phyloP scores from a whole-genome alignment of 805 yeast species.

The Teunomyces lycoperdinae region DNA sequence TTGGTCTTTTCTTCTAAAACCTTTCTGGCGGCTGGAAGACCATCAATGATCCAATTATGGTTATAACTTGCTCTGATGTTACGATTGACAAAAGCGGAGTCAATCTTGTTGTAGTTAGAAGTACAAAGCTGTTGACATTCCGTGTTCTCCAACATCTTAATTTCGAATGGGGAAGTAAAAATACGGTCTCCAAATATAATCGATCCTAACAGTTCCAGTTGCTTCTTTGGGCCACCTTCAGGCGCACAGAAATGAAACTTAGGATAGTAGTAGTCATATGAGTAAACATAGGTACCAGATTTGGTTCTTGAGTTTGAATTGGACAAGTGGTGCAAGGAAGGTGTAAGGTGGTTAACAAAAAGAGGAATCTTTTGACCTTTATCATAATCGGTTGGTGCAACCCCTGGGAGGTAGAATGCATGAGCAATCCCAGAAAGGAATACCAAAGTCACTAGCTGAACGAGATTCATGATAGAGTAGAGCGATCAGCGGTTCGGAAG shows the following conservation, averaged over 20 bases:
- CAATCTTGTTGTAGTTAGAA: slow-evolving; percentile 56
- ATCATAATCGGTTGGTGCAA: slow-evolving; percentile 87
- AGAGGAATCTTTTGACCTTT: slow-evolving; percentile 72
- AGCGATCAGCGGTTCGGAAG: slow-evolving; percentile 9
- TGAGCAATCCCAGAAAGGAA: slow-evolving; percentile 16
- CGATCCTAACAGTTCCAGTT: slow-evolving; percentile 88
- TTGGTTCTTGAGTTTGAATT: slow-evolving; percentile 26
- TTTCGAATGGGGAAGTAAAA: slow-evolving; percentile 83
- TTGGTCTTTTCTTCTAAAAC: slow-evolving; percentile 57
- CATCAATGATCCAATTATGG: slow-evolving; percentile 93
- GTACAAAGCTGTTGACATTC: slow-evolving; percentile 69
- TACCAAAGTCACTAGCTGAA: slow-evolving; percentile 1
- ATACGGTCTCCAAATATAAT: slow-evolving; percentile 94
- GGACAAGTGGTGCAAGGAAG: slow-evolving; percentile 49
- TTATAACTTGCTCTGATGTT: slow-evolving; percentile 79
- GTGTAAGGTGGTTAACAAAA: slow-evolving; percentile 87
- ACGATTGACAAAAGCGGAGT: slow-evolving; percentile 72
- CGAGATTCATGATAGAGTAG: slow-evolving; percentile 10
- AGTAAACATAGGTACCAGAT: slow-evolving; percentile 58
- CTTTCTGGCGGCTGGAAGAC: slow-evolving; percentile 83
- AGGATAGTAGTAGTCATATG: slow-evolving; percentile 80
- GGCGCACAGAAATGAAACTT: slow-evolving; percentile 86
- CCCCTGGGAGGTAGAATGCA: slow-evolving; percentile 92
- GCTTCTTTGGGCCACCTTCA: slow-evolving; percentile 59
- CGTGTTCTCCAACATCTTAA: slow-evolving; percentile 72